These are phyloP conservation scores for Cordyceps pruinosa DNA, from an alignment of 2,329 filamentous ascomycete species.

Conservation along the genomic window DNA sequence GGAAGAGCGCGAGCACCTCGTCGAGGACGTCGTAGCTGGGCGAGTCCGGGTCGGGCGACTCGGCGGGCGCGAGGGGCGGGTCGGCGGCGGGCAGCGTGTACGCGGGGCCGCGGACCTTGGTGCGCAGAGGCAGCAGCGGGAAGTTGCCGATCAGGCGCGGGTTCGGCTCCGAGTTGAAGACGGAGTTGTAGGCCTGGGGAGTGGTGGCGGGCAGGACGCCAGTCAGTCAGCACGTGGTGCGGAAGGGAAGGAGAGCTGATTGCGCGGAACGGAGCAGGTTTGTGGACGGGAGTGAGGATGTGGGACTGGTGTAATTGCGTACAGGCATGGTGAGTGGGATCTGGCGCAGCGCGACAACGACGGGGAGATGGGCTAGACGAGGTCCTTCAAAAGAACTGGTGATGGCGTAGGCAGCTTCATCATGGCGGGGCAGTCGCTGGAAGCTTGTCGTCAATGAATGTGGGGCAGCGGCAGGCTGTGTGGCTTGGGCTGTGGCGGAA, in stretches of 20 bases:
- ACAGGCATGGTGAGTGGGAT: constrained; percentile 18
- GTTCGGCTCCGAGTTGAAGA: constrained; percentile 81
- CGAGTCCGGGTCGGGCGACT: constrained; percentile 71
- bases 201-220: not conserved
- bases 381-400: not conserved
- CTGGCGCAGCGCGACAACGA: constrained; percentile 9
- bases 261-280: no score
- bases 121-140: constrained; percentile 87
- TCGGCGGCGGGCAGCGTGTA: constrained; percentile 66
- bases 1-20: constrained; percentile 86
- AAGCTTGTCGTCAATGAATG: constrained; percentile 7
- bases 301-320: not conserved
- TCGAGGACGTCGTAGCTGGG: constrained; percentile 96
- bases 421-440: constrained; percentile 8
- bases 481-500: not conserved
- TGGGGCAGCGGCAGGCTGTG: not conserved
- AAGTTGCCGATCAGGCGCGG: constrained; percentile 73
- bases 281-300: no score
- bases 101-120: constrained; percentile 89
- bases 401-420: constrained; percentile 11
- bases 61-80: constrained; percentile 49
- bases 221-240: not conserved
- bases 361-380: not conserved
- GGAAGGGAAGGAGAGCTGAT: not conserved
- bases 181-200: constrained; percentile 85